Percentiles rank a stretch among this genome's conserved stretches.
Conservation (phyloP, 1,139 yeast species). For the Blastobotrys serpentis region DNA sequence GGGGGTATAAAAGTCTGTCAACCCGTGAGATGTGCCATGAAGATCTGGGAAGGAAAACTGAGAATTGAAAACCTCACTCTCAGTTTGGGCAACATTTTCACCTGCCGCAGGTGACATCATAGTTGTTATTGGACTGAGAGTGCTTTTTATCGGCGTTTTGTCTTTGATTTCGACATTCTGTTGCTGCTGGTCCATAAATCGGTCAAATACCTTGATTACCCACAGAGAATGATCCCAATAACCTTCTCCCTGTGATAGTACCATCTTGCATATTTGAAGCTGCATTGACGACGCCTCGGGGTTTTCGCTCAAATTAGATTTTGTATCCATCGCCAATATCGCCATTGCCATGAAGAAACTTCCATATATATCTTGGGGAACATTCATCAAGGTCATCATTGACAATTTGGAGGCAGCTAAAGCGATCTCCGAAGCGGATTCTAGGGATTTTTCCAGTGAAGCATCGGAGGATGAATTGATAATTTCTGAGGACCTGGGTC, state of each 20-base stretch:
- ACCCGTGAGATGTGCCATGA: background rate
- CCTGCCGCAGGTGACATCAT: background rate
- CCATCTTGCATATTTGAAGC: conserved; percentile 14
- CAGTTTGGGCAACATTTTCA: background rate
- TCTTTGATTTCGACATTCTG: background rate
- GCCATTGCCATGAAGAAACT: conserved; percentile 22
- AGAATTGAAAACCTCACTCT: background rate
- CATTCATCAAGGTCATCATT: conserved; percentile 12
- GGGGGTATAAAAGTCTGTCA: conserved; percentile 9
- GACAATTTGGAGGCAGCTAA: conserved; percentile 20
- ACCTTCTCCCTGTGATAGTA: conserved; percentile 6
- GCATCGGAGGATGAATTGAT: conserved; percentile 13
- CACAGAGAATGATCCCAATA: conserved; percentile 11
- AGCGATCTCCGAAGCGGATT: conserved; percentile 23
- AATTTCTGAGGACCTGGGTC: conserved; percentile 19
- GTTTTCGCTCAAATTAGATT: conserved; percentile 9
- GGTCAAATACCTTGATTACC: conserved; percentile 8
- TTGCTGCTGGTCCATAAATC: conserved; percentile 8
- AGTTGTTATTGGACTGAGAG: background rate
- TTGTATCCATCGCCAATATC: conserved; percentile 18
- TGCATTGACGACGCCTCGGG: conserved; percentile 17
- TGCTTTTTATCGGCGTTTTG: background rate
- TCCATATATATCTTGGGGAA: conserved; percentile 24
- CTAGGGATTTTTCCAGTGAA: conserved; percentile 18
- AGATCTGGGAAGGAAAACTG: background rate